Evolutionary conservation across 2,329 filamentous ascomycete genomes (phyloP).

Genomic region (Furcasterigmium sp.): DNA sequence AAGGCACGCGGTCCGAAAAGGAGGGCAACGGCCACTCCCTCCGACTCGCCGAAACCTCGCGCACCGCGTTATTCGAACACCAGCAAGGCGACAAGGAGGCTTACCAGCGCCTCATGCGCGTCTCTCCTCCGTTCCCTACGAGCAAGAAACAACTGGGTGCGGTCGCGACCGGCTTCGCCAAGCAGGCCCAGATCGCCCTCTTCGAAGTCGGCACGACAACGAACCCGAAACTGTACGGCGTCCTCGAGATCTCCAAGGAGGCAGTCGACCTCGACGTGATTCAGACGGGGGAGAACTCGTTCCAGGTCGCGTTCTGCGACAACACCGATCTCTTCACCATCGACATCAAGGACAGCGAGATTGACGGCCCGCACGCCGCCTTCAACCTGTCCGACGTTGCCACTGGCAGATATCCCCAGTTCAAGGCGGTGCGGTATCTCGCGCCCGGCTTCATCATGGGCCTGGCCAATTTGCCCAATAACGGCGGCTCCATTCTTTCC

Average conservation of each 20-base stretch:
- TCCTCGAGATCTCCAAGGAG: slow-evolving; percentile 47
- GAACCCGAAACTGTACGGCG: slow-evolving; percentile 42
- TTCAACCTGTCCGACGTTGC: slow-evolving; percentile 51
- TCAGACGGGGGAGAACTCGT: slow-evolving; percentile 56
- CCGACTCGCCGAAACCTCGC: slow-evolving; percentile 47
- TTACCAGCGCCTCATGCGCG: slow-evolving; percentile 55
- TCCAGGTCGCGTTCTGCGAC: slow-evolving; percentile 73
- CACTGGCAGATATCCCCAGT: slow-evolving; percentile 38
- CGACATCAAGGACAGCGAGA: slow-evolving; percentile 36
- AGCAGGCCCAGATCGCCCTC: slow-evolving; percentile 71
- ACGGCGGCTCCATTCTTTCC: slow-evolving; percentile 51
- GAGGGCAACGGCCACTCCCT: slow-evolving; percentile 27
- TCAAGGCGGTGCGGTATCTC: slow-evolving; percentile 56
- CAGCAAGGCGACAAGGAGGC: slow-evolving; percentile 41
- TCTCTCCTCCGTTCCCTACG: slow-evolving; percentile 38
- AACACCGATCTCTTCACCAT: slow-evolving; percentile 69
- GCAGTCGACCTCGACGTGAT: slow-evolving; percentile 67
- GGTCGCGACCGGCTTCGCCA: slow-evolving; percentile 72
- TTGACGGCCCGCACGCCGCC: slow-evolving; percentile 39
- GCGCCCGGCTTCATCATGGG: slow-evolving; percentile 53
- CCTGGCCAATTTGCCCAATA: slow-evolving; percentile 53
- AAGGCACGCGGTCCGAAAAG: slow-evolving; percentile 19
- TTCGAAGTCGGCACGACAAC: slow-evolving; percentile 61
- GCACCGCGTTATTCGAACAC: slow-evolving; percentile 46
- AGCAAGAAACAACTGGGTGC: slow-evolving; percentile 64